A percentile compares a stretch with the other conserved stretches of the same genome.
Evolutionary conservation across 345 rosid species (phyloP).

Genomic region (Trapa bicornis): DNA sequence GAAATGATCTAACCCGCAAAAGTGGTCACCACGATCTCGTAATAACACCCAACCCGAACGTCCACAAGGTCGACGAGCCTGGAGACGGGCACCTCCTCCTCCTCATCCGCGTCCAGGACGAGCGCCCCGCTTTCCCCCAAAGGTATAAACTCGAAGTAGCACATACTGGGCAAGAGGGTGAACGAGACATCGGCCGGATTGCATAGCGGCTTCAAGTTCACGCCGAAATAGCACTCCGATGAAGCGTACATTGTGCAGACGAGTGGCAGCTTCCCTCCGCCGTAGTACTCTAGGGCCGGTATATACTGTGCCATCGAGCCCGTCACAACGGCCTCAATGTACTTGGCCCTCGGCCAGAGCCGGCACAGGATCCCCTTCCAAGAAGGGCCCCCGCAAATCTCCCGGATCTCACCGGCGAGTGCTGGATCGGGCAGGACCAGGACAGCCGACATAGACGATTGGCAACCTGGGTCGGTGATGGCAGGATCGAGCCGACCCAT

Average conservation of each 20-base stretch:
- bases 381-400: slow-evolving; percentile 31
- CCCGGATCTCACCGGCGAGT: slow-evolving; percentile 43
- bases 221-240: slow-evolving; percentile 59
- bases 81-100: slow-evolving; percentile 26
- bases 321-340: slow-evolving; percentile 58
- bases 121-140: slow-evolving; percentile 38
- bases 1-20: slow-evolving; percentile 28
- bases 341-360: slow-evolving; percentile 57
- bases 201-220: slow-evolving; percentile 50
- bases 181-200: slow-evolving; percentile 43
- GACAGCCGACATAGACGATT: slow-evolving; percentile 23
- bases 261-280: slow-evolving; percentile 42
- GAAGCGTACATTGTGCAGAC: slow-evolving; percentile 65
- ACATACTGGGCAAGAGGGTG: slow-evolving; percentile 57
- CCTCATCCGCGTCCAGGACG: slow-evolving; percentile 25
- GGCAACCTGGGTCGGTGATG: slow-evolving; percentile 40
- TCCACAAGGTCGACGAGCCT: slow-evolving; percentile 43
- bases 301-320: slow-evolving; percentile 66
- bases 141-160: slow-evolving; percentile 49
- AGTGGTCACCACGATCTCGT: slow-evolving; percentile 57
- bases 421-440: slow-evolving; percentile 25
- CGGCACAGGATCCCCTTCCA: slow-evolving; percentile 54
- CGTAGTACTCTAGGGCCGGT: slow-evolving; percentile 43
- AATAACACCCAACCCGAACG: slow-evolving; percentile 37
- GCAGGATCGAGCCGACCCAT: slow-evolving; percentile 23